These are phyloP conservation scores for Dichotomocladium elegans DNA, from an alignment of 371 early-diverging fungal species.

Conservation along the genomic window DNA sequence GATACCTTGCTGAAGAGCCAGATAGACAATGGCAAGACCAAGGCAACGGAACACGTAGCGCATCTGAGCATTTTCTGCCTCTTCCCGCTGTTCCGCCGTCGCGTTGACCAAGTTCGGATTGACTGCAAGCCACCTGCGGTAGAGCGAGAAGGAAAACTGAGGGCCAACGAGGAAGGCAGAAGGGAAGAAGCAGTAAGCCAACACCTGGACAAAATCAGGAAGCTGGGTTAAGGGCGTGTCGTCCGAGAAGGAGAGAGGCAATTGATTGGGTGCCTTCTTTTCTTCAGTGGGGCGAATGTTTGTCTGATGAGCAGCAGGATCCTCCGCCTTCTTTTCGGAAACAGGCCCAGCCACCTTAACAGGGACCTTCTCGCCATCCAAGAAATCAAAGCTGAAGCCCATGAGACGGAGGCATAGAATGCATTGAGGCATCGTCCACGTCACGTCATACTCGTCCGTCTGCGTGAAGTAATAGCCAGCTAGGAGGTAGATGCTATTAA, in stretches of 20 bases:
- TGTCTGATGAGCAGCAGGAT: conserved; percentile 7
- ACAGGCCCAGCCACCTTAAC: conserved; percentile 14
- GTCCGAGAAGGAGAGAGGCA: conserved; percentile 31
- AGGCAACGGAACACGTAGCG: conserved; percentile 45
- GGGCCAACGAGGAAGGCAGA: conserved; percentile 71
- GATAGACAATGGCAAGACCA: conserved; percentile 45
- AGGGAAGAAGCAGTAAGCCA: conserved; percentile 62
- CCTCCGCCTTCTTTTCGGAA: conserved; percentile 4
- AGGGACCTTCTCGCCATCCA: conserved; percentile 42
- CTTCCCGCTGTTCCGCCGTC: conserved; percentile 27
- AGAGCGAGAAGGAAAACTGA: conserved; percentile 69
- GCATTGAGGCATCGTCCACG: conserved; percentile 75
- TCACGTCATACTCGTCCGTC: conserved; percentile 62
- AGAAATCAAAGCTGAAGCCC: conserved; percentile 66
- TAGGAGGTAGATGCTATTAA: conserved; percentile 61
- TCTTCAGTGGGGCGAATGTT: conserved; percentile 1
- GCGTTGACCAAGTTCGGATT: conserved; percentile 21
- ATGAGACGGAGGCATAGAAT: conserved; percentile 71
- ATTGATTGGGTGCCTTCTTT: conserved; percentile 8
- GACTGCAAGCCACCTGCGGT: conserved; percentile 49
- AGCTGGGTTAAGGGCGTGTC: conserved; percentile 37
- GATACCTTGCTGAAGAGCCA: conserved; percentile 48
- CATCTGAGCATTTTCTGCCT: conserved; percentile 37
- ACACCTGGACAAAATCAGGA: conserved; percentile 47
- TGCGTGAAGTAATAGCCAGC: conserved; percentile 51